Base-by-base conservation (phyloP, 2,329 filamentous ascomycete genomes). In the Aspergillus flavus region DNA sequence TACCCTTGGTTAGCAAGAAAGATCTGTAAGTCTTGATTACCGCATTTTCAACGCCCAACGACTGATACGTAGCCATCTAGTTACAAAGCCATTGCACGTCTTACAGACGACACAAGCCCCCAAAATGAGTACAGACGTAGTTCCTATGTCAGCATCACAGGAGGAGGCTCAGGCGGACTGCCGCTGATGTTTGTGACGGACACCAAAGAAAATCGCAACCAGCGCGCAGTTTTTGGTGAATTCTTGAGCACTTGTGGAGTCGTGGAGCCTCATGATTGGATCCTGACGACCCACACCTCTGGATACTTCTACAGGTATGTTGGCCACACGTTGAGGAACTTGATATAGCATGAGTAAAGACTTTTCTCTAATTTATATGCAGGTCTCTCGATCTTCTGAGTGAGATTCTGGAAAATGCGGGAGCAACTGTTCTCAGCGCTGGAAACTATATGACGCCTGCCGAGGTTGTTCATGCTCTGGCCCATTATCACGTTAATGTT, bases 141-240 rank as follows among this genome's bases (percentile, higher is more conserved):
- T 26, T 66, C 73, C 3, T 83, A 83, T 57, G 72, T 77, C 0
- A 81, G 79, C 46, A 71, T 72, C 0, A 83, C 81, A 0, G 81
- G 82, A 0, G 81, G 82, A 0, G 79, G 78, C 0, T 72, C 65
- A 0, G 73, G 73, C 0, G 72, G 72, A 0, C 67, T 68, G 0
- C 73, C 76, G 0, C 62, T 83, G 62, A 71, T 82, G 43, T 83
- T 83, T 57, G 75, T 76, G 0, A 79, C 77, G 0, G 79, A 83
- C 64, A 68, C 70, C 0, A 19, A 66, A 1, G 81, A 83, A 59
- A 83, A 82, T 30, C 79, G 81, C 1, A 64, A 64, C 1, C 81
- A 83, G 1, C 70, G 81, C 52, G 72, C 72, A 4, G 62, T 65
- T 0, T 74, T 77, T 14, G 80, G 80, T 0, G 58, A 68, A 0